Evolutionary conservation across 1,139 yeast genomes (phyloP), one percentile per base, ranked within the genome.

Genomic region (Kurtzmaniella quercitrusa): DNA sequence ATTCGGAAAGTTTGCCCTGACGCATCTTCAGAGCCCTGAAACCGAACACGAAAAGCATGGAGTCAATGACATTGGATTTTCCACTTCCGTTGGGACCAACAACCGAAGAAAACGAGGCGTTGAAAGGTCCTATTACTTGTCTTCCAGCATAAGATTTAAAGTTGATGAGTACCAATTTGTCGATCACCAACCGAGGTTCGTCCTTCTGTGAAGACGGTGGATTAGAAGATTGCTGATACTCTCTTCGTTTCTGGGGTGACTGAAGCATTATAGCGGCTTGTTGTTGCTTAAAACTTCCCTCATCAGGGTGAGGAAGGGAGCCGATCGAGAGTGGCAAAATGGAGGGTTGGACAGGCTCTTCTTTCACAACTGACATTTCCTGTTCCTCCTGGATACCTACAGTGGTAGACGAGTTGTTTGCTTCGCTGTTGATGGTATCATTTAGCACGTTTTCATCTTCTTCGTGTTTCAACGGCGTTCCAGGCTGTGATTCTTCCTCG

Each of bases 61-160:
- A 87, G 60, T 94, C 99, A 51, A 94, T 94, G 34, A 94, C 98
- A 59, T 94, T 94, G 11, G 98, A 91, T 63, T 93, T 93, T 8
- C 98, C 98, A 36, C 96, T 87, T 25, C 99, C 99, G 61, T 94
- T 94, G 3, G 98, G 98, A 0, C 99, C 99, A n/a, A 94, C 98
- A 9, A 94, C 95, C 0, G 99, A 97, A 8, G 96, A 88, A 59
- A 94, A 94, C 2, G 95, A 88, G 38, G 90, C 69, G 59, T 93
- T 86, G 62, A 94, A 94, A 0, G 99, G 98, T 0, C 99, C 99
- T 47, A 94, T 87, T 9, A 79, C 79, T 64, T 93, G 98, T n/a
- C 75, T 68, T 0, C 98, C 98, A 0, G 98, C 98, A 60, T 94
- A 94, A 0, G 98, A 90, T 58, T 94, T 94, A 76, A 93, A 94